Evolutionary conservation across 768 basidiomycete genomes (phyloP), one percentile per base, ranked within the genome.

Genomic region (Termitomyces sp.): DNA sequence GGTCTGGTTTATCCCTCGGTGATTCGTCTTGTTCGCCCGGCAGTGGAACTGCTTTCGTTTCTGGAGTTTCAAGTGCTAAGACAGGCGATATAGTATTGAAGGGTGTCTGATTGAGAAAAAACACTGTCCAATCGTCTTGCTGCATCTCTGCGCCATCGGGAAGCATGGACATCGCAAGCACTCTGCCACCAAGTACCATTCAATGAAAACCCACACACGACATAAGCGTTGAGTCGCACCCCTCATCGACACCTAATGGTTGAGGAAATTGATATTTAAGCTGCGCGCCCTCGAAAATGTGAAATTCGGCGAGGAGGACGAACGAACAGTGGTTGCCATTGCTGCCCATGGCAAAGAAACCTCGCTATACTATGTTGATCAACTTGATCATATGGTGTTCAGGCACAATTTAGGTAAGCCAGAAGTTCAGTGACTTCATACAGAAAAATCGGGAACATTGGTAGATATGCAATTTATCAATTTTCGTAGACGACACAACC

Each of bases 71-170:
- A 63, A 89, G 75, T 1, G 90, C 85, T 44, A 95, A 79, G 16
- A 94, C 83, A 6, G 93, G 90, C 1, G 87, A 83, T 63, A 96
- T 92, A 18, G 87, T 88, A 68, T 95, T 94, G 75, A 88, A 91
- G 0, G 87, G 80, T 0, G 91, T 93, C 74, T 98, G 97, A 70
- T 98, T 98, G 58, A 99, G 83, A 72, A 96, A 97, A 81, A 99
- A 99, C 47, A 98, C 87, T 5, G 97, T 98, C 95, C 95, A 98
- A 73, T 98, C 97, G 70, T 96, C 93, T 26, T 89, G 75, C 61
- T 96, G 91, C 53, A 89, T 86, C 75, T 99, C 96, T 33, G 95
- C 97, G 6, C 97, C 97, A 72, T 99, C 97, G 12, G 97, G 97
- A 23, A 99, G 82, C 97, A 99, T 99, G 61, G 96, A 83, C 77